A percentile compares a stretch with the other conserved stretches of the same genome.
Conservation (phyloP, 2,329 filamentous ascomycete genomes). For the Colletotrichum eleusines region DNA sequence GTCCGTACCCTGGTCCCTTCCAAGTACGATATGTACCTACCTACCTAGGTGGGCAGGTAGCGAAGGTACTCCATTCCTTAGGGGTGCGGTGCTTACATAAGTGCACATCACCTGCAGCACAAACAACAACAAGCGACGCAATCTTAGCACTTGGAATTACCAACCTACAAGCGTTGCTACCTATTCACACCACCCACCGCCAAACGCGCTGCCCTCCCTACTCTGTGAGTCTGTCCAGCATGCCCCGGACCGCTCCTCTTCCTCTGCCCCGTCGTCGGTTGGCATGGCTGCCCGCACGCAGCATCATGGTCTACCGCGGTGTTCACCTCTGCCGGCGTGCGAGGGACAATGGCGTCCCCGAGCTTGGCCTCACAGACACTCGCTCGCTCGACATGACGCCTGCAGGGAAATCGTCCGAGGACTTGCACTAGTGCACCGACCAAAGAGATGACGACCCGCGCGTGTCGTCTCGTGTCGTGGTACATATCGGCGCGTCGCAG, state of each 20-base stretch:
- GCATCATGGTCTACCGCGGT: too few relatives aligned
- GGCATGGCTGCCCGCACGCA: too few relatives aligned
- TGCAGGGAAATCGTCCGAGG: slow-evolving; percentile 27
- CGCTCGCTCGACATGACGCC: too few relatives aligned
- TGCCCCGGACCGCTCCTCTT: too few relatives aligned
- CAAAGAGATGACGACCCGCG: not conserved
- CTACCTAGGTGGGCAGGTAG: too few relatives aligned
- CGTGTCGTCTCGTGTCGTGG: not conserved
- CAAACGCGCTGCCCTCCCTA: too few relatives aligned
- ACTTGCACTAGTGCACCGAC: slow-evolving; percentile 25
- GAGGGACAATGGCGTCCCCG: too few relatives aligned
- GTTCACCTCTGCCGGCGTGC: too few relatives aligned
- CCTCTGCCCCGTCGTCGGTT: too few relatives aligned
- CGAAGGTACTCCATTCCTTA: too few relatives aligned
- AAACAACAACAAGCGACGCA: slow-evolving; percentile 10
- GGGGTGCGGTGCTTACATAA: slow-evolving; percentile 28
- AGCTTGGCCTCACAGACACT: too few relatives aligned
- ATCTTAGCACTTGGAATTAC: slow-evolving; percentile 17
- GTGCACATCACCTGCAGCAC: not conserved
- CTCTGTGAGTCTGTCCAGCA: too few relatives aligned
- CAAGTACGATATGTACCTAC: not conserved
- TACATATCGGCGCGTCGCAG: slow-evolving; percentile 16
- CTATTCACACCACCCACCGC: slow-evolving; percentile 1
- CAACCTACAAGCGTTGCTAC: slow-evolving; percentile 20
- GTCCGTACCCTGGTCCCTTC: not conserved